Percentiles rank a stretch among this genome's conserved stretches.
phyloP scores from a whole-genome alignment of 805 yeast genomes.

The Groenewaldozyma tartarivorans region DNA sequence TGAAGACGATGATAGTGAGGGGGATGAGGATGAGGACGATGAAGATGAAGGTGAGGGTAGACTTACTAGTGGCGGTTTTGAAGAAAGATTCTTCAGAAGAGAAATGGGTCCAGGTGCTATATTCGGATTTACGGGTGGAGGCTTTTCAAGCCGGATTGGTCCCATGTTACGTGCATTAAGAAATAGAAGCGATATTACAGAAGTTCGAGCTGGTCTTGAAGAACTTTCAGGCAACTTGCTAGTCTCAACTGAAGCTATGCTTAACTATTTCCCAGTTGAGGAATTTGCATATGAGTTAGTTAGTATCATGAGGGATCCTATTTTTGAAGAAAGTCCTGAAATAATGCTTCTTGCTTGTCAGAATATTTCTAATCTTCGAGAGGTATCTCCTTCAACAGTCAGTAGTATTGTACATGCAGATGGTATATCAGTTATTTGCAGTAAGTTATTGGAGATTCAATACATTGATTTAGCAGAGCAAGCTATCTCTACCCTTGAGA shows the following conservation, averaged over 20 bases:
- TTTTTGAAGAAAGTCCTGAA: constrained; percentile 57
- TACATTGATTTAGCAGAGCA: constrained; percentile 92
- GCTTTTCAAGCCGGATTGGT: constrained; percentile 19
- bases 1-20: background rate
- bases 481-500: constrained; percentile 47
- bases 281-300: constrained; percentile 47
- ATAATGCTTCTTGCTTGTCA: constrained; percentile 77
- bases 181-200: constrained; percentile 22
- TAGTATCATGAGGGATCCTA: constrained; percentile 47
- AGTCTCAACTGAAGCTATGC: constrained; percentile 24
- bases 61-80: constrained; percentile 13
- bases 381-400: constrained; percentile 57
- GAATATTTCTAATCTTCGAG: constrained; percentile 71
- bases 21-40: constrained; percentile 7
- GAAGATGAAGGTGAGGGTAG: constrained; percentile 4
- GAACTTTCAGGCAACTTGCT: constrained; percentile 27
- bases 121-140: constrained; percentile 22
- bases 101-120: constrained; percentile 7
- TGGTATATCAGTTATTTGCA: constrained; percentile 55
- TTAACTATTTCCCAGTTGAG: constrained; percentile 43
- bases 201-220: constrained; percentile 24
- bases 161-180: constrained; percentile 17
- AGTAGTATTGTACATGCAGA: constrained; percentile 54
- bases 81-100: constrained; percentile 12
- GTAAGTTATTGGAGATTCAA: constrained; percentile 60